phyloP scores from a whole-genome alignment of 2,329 filamentous ascomycete species.

The Botrytis elliptica region DNA sequence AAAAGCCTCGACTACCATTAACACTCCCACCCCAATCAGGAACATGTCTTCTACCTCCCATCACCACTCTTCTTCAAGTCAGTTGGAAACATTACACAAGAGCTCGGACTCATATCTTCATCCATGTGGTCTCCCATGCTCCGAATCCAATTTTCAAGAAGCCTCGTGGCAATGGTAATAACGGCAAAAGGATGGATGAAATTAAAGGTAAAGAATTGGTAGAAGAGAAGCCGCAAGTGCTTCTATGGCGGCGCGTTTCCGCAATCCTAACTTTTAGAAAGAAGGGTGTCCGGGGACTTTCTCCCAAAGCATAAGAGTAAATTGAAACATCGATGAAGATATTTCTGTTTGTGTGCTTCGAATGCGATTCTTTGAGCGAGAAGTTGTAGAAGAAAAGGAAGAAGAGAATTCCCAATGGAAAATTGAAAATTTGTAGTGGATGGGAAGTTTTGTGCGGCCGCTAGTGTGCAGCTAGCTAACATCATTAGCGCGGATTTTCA shows the following conservation, averaged over 20 bases:
- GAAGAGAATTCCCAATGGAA: slow-evolving; percentile 18
- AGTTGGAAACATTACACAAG: slow-evolving; percentile 40
- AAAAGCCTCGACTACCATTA: slow-evolving; percentile 57
- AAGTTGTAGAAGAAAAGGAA: slow-evolving; percentile 52
- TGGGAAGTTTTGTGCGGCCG: slow-evolving; percentile 6
- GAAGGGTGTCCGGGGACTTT: slow-evolving; percentile 98
- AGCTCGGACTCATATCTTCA: slow-evolving; percentile 87
- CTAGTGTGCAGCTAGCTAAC: slow-evolving; percentile 12
- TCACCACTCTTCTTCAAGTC: slow-evolving; percentile 28
- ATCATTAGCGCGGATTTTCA: slow-evolving; percentile 11
- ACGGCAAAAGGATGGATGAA: slow-evolving; percentile 40
- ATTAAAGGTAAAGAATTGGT: slow-evolving; percentile 50
- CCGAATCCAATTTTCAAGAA: slow-evolving; percentile 18
- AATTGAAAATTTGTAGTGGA: slow-evolving; percentile 20
- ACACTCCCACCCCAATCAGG: slow-evolving; percentile 45
- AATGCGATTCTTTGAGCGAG: slow-evolving; percentile 99
- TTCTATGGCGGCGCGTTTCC: slow-evolving; percentile 99
- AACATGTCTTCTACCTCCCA: slow-evolving; percentile 44
- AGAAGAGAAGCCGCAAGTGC: slow-evolving; percentile 83
- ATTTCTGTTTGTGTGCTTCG: slow-evolving; percentile 94
- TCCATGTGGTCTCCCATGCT: slow-evolving; percentile 57
- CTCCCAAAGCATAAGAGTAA: slow-evolving; percentile 80
- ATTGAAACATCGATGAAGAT: slow-evolving; percentile 41
- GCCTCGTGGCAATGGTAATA: slow-evolving; percentile 37
- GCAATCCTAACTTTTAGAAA: slow-evolving; percentile 52